phyloP scores from a whole-genome alignment of 1,139 yeast genomes.

The Blastobotrys apis region DNA sequence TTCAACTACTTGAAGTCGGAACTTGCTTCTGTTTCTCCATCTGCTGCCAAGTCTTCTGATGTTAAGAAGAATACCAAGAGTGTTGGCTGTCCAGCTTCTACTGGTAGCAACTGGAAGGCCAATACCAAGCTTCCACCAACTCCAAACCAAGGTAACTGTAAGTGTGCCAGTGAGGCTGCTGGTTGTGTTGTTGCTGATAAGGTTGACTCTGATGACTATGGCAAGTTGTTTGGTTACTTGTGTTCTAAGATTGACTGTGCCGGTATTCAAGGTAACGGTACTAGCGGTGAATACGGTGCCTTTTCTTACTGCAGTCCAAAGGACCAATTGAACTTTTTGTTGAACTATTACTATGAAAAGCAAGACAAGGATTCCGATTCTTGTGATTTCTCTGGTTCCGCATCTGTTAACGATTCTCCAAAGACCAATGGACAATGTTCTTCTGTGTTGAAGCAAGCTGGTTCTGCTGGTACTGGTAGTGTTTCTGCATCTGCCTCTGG shows the following conservation, averaged over 20 bases:
- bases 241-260: slow-evolving; percentile 42
- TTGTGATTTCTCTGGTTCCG: slow-evolving; percentile 65
- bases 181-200: slow-evolving; percentile 47
- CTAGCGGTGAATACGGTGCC: slow-evolving; percentile 72
- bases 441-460: slow-evolving; percentile 54
- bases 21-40: slow-evolving; percentile 54
- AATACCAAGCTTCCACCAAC: slow-evolving; percentile 60
- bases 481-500: slow-evolving; percentile 48
- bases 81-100: slow-evolving; percentile 48
- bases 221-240: slow-evolving; percentile 49
- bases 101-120: slow-evolving; percentile 51
- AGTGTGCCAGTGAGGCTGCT: slow-evolving; percentile 49
- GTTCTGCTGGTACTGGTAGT: slow-evolving; percentile 56
- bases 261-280: slow-evolving; percentile 51
- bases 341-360: slow-evolving; percentile 54
- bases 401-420: slow-evolving; percentile 60
- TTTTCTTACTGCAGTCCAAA: slow-evolving; percentile 55
- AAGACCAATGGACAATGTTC: slow-evolving; percentile 56
- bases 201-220: slow-evolving; percentile 48
- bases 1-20: slow-evolving; percentile 48
- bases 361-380: slow-evolving; percentile 51
- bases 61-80: slow-evolving; percentile 41
- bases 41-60: slow-evolving; percentile 50
- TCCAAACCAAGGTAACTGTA: slow-evolving; percentile 57
- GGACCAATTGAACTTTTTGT: slow-evolving; percentile 58